Conservation (phyloP, 352 stramenopile genomes). For the Phytopythium litorale region DNA sequence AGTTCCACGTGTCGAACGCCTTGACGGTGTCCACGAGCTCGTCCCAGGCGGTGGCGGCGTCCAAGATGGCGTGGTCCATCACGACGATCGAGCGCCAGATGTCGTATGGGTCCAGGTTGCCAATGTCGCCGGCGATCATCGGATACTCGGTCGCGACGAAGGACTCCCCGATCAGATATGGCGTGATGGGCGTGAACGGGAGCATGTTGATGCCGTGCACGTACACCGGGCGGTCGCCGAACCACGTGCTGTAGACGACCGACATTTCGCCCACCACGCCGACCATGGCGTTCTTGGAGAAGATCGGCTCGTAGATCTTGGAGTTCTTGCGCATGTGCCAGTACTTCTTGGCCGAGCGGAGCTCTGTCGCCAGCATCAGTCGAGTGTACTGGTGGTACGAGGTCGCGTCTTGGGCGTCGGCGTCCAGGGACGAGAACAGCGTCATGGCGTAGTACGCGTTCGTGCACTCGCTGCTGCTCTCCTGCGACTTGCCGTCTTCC, state of each 20-base stretch:
- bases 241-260: constrained; percentile 85
- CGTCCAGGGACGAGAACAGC: constrained; percentile 74
- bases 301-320: constrained; percentile 69
- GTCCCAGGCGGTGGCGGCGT: constrained; percentile 54
- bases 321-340: constrained; percentile 92
- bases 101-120: constrained; percentile 30
- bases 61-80: constrained; percentile 69
- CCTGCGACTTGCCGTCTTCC: constrained; percentile 93
- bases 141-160: constrained; percentile 58
- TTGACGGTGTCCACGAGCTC: constrained; percentile 46
- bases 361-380: constrained; percentile 90
- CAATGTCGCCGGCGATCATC: constrained; percentile 42
- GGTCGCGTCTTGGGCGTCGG: constrained; percentile 21
- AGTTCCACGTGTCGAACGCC: constrained; percentile 74
- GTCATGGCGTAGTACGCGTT: constrained; percentile 96
- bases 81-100: constrained; percentile 76
- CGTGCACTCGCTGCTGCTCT: constrained; percentile 93
- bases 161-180: constrained; percentile 49
- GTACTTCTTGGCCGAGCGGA: constrained; percentile 93
- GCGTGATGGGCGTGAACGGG: constrained; percentile 72
- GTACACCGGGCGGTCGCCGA: constrained; percentile 62
- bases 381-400: constrained; percentile 87
- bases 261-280: constrained; percentile 75
- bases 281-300: constrained; percentile 76
- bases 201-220: constrained; percentile 86